Percentiles rank a stretch among this genome's conserved stretches.
Evolutionary conservation across 768 basidiomycete species (phyloP).

Genomic region (Collybia mongolica): DNA sequence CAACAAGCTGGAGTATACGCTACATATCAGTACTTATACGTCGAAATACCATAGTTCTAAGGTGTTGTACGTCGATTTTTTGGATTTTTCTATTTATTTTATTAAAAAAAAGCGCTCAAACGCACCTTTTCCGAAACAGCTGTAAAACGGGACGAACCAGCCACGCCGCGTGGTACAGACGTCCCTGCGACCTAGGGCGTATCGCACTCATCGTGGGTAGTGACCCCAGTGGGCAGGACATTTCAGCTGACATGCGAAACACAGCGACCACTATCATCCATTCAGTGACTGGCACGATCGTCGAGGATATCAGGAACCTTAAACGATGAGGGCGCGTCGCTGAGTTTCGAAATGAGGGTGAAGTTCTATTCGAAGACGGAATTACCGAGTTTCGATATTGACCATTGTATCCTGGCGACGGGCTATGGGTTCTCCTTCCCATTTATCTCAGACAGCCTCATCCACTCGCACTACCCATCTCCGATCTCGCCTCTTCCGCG

Average conservation of each 20-base stretch:
- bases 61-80: too few relatives aligned
- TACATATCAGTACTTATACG: too few relatives aligned
- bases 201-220: conserved; percentile 45
- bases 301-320: conserved; percentile 30
- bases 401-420: conserved; percentile 71
- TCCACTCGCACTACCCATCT: conserved; percentile 35
- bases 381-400: conserved; percentile 50
- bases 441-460: conserved; percentile 44
- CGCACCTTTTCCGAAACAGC: too few relatives aligned
- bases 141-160: conserved; percentile 45
- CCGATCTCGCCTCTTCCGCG: conserved; percentile 47
- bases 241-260: conserved; percentile 54
- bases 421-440: conserved; percentile 69
- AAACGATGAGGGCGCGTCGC: conserved; percentile 42
- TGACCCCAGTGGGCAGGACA: conserved; percentile 71
- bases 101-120: too few relatives aligned
- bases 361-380: conserved; percentile 60
- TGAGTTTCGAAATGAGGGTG: conserved; percentile 38
- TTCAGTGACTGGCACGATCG: conserved; percentile 40
- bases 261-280: conserved; percentile 49
- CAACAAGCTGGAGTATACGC: too few relatives aligned
- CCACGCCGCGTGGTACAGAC: conserved; percentile 72
- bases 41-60: too few relatives aligned
- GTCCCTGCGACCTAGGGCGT: conserved; percentile 42
- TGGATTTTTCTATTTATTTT: too few relatives aligned